Evolutionary conservation across 2,329 filamentous ascomycete genomes (phyloP), one percentile per base, ranked within the genome.

Genomic region (Aspergillus caelatus): DNA sequence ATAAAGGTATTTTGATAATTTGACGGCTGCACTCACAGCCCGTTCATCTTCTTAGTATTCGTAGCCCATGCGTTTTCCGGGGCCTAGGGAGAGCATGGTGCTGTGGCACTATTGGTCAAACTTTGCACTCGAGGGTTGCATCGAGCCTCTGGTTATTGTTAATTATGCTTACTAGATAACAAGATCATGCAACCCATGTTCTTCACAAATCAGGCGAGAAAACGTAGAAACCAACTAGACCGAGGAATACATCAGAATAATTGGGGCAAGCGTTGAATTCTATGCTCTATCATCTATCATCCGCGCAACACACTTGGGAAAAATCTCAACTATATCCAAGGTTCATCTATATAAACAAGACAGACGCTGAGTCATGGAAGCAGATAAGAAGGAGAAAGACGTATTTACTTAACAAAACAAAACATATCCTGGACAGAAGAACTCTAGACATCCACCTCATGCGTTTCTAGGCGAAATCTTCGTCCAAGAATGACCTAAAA

Each of bases 401-500:
- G 16, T 36, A 16, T 34, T 36, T 23, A 36, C 52, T 14, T 14
- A 23, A 54, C 28, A 54, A 5, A 30, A n/a, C 30, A 21, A n/a
- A n/a, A n/a, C n/a, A 2, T n/a, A 7, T 9, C 9, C 21, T 14
- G 14, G 11, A 26, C 28, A 7, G 5, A 50, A 28, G 16, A 16
- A 23, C 28, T 54, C 30, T 36, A 54, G n/a, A 1, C 30, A 54
- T 36, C 32, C 11, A 23, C 19, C 10, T 55, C 11, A 55, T 14
- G 12, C 14, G n/a, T 21, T 19, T 55, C 14, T 23, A 9, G 32
- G 21, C 9, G 36, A 55, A 19, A 39, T n/a, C 41, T 46, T 65
- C 53, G 62, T 19, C 63, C 69, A 73, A 32, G 67, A 11, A 56
- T 65, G 63, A 14, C 63, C 62, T 30, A 73, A 26, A 28, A 62